Base-by-base conservation (phyloP, 192 early-diverging fungal genomes). In the Podochytrium sp. region DNA sequence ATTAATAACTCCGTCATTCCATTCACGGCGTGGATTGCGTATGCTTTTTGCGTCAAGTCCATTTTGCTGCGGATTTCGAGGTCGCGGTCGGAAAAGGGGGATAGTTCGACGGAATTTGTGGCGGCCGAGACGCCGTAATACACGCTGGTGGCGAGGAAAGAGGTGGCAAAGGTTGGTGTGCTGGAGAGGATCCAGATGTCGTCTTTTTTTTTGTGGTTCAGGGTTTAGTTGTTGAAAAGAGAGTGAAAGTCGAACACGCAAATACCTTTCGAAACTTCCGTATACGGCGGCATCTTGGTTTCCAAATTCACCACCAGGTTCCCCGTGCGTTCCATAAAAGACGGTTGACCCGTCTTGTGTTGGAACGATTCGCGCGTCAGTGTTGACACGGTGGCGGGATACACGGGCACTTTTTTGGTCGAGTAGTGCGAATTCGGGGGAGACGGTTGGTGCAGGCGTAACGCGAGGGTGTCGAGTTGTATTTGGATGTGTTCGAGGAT, bases 111-210 rank as follows among this genome's bases (percentile, higher is more conserved):
- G 32, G 69, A 62, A 6, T 42, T 51, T 29, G 56, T 52, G n/a
- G n/a, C n/a, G 3, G 32, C 53, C 2, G 71, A 74, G 2, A 61
- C 57, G 18, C 79, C 79, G 43, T 77, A 77, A 62, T 50, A 77
- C 5, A 62, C 42, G 64, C 71, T 62, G 37, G 39, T 49, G 4
- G 56, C 74, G 16, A 79, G 6, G 60, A 79, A 73, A 43, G 18
- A 59, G 33, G 40, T 33, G 27, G 33, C 18, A 41, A 79, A 81
- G 35, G 42, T 35, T 5, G 32, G 12, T 1, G 53, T 60, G 7
- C 51, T 4, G 14, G 80, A 75, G 29, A 81, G 33, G 37, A 68
- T 67, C 80, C 80, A 81, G 12, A 81, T 73, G 60, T 75, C 80
- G 43, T 76, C 80, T 80, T n/a, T n/a, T n/a, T n/a, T n/a, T n/a